Evolutionary conservation across 129 eudicot genomes (phyloP).

Genomic region (Ambrosia trifida): DNA sequence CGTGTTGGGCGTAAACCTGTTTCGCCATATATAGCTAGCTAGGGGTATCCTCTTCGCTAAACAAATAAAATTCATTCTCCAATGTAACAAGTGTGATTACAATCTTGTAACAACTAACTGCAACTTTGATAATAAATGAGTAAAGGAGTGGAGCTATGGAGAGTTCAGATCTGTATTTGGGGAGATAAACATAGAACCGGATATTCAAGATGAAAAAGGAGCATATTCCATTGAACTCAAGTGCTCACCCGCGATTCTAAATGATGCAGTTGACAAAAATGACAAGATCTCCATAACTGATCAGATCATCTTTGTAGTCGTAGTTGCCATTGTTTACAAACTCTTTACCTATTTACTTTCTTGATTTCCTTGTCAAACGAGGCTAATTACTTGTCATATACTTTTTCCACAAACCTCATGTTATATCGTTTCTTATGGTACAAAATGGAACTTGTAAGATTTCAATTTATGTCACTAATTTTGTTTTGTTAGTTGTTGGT

Average conservation of each 20-base stretch:
- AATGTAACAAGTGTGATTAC: background rate
- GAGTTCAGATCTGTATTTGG: conserved; percentile 64
- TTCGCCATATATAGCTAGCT: no score
- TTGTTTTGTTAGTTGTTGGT: background rate
- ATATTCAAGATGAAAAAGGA: conserved; percentile 44
- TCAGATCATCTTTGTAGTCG: conserved; percentile 54
- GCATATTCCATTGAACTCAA: conserved; percentile 68
- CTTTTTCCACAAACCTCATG: background rate
- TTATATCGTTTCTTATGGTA: conserved; percentile 8
- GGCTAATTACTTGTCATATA: background rate
- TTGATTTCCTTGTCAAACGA: conserved; percentile 19
- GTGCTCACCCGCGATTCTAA: conserved; percentile 53
- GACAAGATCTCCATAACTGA: conserved; percentile 49
- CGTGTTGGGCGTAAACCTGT: no score
- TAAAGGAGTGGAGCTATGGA: conserved; percentile 67
- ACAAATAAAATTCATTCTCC: no score
- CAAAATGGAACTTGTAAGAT: conserved; percentile 5
- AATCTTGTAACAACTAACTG: conserved; percentile 3
- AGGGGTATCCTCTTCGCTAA: no score
- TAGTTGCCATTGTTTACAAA: conserved; percentile 46
- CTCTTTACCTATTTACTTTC: conserved; percentile 36
- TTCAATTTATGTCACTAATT: background rate
- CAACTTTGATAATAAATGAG: conserved; percentile 3
- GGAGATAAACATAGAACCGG: conserved; percentile 58
- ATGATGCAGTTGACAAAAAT: conserved; percentile 36